Percentiles rank a stretch among this genome's conserved stretches.
Conservation (phyloP, 148 eudicot species). For the Rhododendron williamsianum region DNA sequence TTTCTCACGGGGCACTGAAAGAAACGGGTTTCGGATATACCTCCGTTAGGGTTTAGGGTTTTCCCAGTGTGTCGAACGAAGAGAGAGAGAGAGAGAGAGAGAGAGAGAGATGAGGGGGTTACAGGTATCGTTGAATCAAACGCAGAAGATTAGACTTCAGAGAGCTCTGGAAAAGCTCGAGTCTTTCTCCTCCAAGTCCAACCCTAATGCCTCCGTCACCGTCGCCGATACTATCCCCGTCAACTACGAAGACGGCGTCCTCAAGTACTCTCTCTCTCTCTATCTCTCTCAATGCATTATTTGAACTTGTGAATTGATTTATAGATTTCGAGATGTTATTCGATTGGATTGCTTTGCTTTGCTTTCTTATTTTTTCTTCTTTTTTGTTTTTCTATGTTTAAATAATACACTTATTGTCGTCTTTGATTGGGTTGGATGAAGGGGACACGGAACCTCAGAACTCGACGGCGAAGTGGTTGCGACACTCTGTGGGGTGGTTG, state of each 20-base stretch:
- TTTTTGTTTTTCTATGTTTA: not conserved
- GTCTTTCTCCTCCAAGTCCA: conserved; percentile 42
- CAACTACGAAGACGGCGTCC: conserved; percentile 57
- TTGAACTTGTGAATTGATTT: not conserved
- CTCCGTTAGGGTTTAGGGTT: not conserved
- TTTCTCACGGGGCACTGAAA: not conserved
- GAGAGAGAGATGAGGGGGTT: conserved; percentile 56
- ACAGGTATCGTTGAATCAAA: conserved; percentile 52
- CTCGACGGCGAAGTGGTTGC: conserved; percentile 64
- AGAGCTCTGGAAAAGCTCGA: conserved; percentile 60
- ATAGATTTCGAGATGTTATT: not conserved
- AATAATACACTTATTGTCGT: not conserved
- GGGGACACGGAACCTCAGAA: conserved; percentile 91
- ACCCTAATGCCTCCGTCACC: conserved; percentile 53
- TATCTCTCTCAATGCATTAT: not conserved
- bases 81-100: not conserved
- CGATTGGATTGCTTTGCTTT: not conserved
- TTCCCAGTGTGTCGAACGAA: not conserved
- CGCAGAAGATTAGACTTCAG: conserved; percentile 68
- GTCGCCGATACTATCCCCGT: conserved; percentile 77
- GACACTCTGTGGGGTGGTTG: conserved; percentile 80
- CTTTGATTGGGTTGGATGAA: conserved; percentile 19
- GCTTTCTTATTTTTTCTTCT: not conserved
- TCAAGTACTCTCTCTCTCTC: conserved; percentile 44
- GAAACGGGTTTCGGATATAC: not conserved